Conservation (phyloP, 805 yeast genomes). For the Kodamaea laetipori region DNA sequence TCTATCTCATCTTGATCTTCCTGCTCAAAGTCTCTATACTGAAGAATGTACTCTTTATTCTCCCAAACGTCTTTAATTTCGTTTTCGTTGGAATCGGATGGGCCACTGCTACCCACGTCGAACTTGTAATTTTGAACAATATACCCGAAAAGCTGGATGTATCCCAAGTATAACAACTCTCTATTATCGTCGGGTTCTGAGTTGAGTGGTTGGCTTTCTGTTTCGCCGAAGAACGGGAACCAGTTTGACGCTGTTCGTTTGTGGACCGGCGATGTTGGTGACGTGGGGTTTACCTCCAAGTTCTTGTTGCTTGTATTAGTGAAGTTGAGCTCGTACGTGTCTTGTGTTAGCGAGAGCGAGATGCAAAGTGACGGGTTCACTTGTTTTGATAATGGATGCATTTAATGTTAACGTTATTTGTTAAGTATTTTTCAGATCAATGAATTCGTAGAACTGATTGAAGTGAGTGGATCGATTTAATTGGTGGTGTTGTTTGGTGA, state of each 20-base stretch:
- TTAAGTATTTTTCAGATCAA: too few relatives aligned
- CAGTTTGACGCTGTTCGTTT: not conserved
- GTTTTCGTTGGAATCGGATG: slow-evolving; percentile 8
- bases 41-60: slow-evolving; percentile 34
- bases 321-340: slow-evolving; percentile 7
- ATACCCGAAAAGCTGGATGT: slow-evolving; percentile 43
- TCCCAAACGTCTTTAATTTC: slow-evolving; percentile 29
- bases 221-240: not conserved
- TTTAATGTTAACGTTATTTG: too few relatives aligned
- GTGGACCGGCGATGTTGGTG: not conserved
- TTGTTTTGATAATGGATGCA: slow-evolving; percentile 2
- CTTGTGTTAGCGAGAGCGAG: slow-evolving; percentile 1
- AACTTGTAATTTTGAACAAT: slow-evolving; percentile 40
- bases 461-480: too few relatives aligned
- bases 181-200: not conserved
- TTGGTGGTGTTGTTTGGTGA: too few relatives aligned
- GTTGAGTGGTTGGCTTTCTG: not conserved
- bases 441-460: too few relatives aligned
- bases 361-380: slow-evolving; percentile 2
- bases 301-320: not conserved
- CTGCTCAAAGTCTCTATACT: slow-evolving; percentile 23
- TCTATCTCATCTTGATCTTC: slow-evolving; percentile 28
- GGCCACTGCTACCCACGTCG: slow-evolving; percentile 17
- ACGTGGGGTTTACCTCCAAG: not conserved
- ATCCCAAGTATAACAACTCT: slow-evolving; percentile 29